These are phyloP conservation scores for Nemania serpens DNA, from an alignment of 2,329 filamentous ascomycete genomes.

Conservation along the genomic window DNA sequence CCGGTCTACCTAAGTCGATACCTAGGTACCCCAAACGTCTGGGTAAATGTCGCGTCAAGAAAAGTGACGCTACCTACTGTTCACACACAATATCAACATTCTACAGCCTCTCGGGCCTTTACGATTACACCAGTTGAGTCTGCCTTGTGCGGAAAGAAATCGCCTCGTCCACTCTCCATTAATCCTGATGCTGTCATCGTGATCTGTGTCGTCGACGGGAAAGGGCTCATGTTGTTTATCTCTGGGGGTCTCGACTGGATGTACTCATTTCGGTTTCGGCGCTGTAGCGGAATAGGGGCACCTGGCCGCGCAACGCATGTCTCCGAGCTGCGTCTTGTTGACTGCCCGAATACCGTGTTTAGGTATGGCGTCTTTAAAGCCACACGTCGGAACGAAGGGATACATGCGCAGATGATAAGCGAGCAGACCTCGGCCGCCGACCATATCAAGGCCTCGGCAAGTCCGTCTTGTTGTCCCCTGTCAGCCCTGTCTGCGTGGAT, in stretches of 20 bases:
- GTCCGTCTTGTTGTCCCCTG: constrained; percentile 30
- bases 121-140: constrained; percentile 27
- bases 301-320: constrained; percentile 1
- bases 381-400: constrained; percentile 41
- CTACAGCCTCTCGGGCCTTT: constrained; percentile 26
- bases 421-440: constrained; percentile 40
- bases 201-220: constrained; percentile 27
- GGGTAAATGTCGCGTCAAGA: too few relatives aligned
- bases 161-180: constrained; percentile 25
- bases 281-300: constrained; percentile 14
- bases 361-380: constrained; percentile 36
- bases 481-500: constrained; percentile 4
- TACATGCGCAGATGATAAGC: constrained; percentile 42
- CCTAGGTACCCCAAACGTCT: too few relatives aligned
- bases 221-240: constrained; percentile 6
- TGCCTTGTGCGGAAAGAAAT: constrained; percentile 27
- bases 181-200: constrained; percentile 23
- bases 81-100: constrained; percentile 16
- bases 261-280: constrained; percentile 23
- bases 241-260: constrained; percentile 25
- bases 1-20: too few relatives aligned
- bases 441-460: constrained; percentile 39
- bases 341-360: constrained; percentile 35
- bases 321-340: constrained; percentile 20
- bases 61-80: not conserved